Conservation (phyloP, 768 basidiomycete species). For the Tylopilus sp. region DNA sequence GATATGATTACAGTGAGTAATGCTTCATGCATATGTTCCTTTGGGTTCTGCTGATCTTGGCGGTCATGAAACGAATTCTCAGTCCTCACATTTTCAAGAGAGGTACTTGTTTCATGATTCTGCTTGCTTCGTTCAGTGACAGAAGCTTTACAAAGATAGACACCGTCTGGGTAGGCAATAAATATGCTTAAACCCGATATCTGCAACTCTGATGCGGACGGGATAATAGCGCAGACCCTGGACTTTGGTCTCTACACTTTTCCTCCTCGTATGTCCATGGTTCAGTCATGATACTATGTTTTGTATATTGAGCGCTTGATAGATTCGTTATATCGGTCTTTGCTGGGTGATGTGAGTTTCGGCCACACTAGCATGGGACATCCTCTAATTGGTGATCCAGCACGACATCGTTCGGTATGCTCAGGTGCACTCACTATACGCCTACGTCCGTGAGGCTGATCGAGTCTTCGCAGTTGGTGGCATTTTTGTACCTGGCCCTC, state of each 20-base stretch:
- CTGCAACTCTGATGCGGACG: neutral
- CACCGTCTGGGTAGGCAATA: conserved; percentile 10
- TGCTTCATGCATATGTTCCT: neutral
- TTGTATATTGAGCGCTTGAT: neutral
- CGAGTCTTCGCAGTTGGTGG: neutral
- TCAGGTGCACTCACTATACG: neutral
- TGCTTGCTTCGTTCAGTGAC: neutral
- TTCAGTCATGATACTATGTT: too few species aligned
- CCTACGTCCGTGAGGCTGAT: neutral
- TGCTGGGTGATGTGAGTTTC: conserved; percentile 9
- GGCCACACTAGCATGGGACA: neutral
- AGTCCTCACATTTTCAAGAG: conserved; percentile 16
- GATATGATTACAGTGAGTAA: conserved; percentile 16
- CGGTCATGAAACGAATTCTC: neutral
- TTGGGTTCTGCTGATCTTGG: neutral
- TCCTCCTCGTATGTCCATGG: conserved; percentile 15
- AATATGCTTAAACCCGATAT: neutral
- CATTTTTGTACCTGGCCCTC: conserved; percentile 5
- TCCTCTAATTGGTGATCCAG: neutral
- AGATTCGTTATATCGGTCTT: conserved; percentile 18
- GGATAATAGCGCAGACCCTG: conserved; percentile 4
- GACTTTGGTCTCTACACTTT: conserved; percentile 15
- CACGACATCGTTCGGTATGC: conserved; percentile 3
- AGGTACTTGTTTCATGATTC: neutral
- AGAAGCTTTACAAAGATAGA: conserved; percentile 7